Evolutionary conservation across 2,329 filamentous ascomycete genomes (phyloP).

Genomic region (Aspergillus cejpii): DNA sequence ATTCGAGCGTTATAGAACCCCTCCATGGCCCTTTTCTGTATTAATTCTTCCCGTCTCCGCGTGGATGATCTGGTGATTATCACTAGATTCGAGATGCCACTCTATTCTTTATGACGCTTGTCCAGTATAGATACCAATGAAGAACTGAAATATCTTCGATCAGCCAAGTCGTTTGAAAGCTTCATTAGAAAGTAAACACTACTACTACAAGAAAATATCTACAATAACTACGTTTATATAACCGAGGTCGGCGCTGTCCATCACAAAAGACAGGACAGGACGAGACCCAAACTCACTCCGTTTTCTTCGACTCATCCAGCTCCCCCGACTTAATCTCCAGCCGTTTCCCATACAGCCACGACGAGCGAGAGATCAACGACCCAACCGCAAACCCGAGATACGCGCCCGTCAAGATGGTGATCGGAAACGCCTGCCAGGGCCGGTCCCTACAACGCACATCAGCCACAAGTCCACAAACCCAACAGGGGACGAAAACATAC

Average conservation of each 20-base stretch:
- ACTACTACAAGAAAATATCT: neutral
- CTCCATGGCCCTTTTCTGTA: too few relatives aligned
- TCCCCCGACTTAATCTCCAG: slow-evolving; percentile 27
- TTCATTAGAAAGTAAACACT: neutral
- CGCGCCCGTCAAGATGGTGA: slow-evolving; percentile 77
- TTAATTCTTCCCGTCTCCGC: too few relatives aligned
- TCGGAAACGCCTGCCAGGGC: slow-evolving; percentile 98
- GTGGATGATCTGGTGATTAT: too few relatives aligned
- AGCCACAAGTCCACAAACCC: neutral
- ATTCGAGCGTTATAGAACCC: too few relatives aligned
- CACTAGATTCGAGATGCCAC: too few relatives aligned
- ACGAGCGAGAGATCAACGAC: slow-evolving; percentile 24
- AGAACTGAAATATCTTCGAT: neutral
- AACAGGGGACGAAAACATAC: slow-evolving; percentile 34
- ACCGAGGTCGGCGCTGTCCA: too few relatives aligned
- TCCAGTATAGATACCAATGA: neutral
- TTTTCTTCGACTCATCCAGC: slow-evolving; percentile 8
- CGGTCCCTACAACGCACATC: slow-evolving; percentile 58
- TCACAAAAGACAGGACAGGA: too few relatives aligned
- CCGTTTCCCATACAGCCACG: slow-evolving; percentile 32
- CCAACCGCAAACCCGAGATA: slow-evolving; percentile 73
- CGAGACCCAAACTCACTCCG: neutral
- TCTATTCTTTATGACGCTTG: neutral
- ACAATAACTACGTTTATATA: neutral
- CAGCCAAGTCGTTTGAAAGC: too few relatives aligned